Base-by-base conservation (phyloP, 306 rosid species). In the Notholithocarpus densiflorus region DNA sequence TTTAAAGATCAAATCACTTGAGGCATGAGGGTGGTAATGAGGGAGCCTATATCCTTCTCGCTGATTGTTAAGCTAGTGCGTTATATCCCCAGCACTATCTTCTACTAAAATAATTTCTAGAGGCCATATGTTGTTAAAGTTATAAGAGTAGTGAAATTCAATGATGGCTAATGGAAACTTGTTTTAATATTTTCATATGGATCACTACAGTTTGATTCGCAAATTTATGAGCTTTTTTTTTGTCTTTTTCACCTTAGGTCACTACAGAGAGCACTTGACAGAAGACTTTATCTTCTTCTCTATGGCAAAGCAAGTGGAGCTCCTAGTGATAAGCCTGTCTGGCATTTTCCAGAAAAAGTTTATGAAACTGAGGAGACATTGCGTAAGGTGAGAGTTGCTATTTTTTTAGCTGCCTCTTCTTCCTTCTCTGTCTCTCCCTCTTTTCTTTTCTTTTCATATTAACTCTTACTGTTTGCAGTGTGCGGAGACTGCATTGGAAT, bases 341-440 rank as follows among this genome's bases (percentile, higher is more conserved):
- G 97, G 97, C 93, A 95, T 83, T 91, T 95, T 82, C 97, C 99
- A 13, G 94, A 95, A 80, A 89, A 91, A 74, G 89, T 82, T 60
- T 89, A 93, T 56, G 89, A 89, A 59, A 86, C 94, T n/a, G 96
- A 93, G 86, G 93, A 91, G 72, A 92, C 98, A 21, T 74, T 93
- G 75, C 88, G 91, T 48, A 86, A 88, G 92, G 99, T 91, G 61
- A 85, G 72, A 53, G 66, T 54, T 79, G 12, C 40, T 64, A 72
- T 61, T 45, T 27, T 70, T 72, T 81, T 75, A 61, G 71, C 43
- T 57, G 73, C 6, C 56, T 76, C 64, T 20, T 56, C 21, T 37
- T 77, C 27, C 79, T 31, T 20, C 74, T 54, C 3, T 40, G 45
- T 40, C 45, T 40, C 45, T 40, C 12, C 0, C 70, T 40, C 45